Percentiles rank a stretch among this genome's conserved stretches.
phyloP scores from a whole-genome alignment of 2,329 filamentous ascomycete species.

The Fusarium redolens region DNA sequence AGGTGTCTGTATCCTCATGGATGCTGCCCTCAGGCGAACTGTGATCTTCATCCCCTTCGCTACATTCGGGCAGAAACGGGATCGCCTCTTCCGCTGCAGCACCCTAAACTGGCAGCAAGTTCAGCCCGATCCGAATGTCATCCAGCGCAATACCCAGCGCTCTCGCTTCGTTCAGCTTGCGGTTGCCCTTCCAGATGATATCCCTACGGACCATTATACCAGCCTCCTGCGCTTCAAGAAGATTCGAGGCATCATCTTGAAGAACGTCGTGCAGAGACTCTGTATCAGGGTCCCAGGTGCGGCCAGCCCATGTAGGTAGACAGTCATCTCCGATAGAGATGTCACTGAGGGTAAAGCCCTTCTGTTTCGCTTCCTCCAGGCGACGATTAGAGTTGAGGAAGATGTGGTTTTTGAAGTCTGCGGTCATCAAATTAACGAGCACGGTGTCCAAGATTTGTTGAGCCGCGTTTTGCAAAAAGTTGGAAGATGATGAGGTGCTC shows the following conservation, averaged over 20 bases:
- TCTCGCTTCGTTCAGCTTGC: conserved; percentile 42
- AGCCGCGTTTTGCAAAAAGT: no score
- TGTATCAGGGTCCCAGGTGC: conserved; percentile 40
- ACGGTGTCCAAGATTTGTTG: conserved; percentile 30
- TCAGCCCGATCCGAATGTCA: conserved; percentile 41
- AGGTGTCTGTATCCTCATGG: not conserved
- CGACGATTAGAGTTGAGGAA: conserved; percentile 38
- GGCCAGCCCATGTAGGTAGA: conserved; percentile 44
- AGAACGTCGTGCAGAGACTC: conserved; percentile 43
- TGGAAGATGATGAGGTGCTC: not conserved
- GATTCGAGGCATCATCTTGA: conserved; percentile 39
- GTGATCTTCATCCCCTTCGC: not conserved
- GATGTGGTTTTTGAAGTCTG: conserved; percentile 36
- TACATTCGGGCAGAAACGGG: not conserved
- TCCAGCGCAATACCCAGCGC: conserved; percentile 32
- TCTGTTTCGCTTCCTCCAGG: conserved; percentile 36
- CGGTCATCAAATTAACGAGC: conserved; percentile 38
- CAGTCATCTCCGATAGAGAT: conserved; percentile 47
- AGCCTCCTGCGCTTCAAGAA: conserved; percentile 30
- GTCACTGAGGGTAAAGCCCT: conserved; percentile 23
- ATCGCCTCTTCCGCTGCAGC: conserved; percentile 2
- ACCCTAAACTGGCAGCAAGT: conserved; percentile 47
- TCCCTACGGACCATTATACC: conserved; percentile 33
- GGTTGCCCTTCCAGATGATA: conserved; percentile 44
- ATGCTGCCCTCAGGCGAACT: not conserved